Base-by-base conservation (phyloP, 352 stramenopile genomes). In the Phytophthora foliorum region DNA sequence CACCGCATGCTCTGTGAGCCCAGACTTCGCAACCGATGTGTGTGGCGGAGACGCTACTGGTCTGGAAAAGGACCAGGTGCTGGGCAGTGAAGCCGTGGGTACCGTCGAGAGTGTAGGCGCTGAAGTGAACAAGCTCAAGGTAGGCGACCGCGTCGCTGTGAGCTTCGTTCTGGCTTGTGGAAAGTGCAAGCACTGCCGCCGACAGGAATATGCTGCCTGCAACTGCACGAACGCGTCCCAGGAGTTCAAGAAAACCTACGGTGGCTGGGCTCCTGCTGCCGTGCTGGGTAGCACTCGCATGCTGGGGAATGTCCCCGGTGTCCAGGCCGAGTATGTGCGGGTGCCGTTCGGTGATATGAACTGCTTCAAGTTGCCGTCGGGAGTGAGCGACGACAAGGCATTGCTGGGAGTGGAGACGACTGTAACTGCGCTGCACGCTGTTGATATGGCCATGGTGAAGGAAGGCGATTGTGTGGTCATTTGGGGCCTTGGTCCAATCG, bases 271-370 rank as follows among this genome's bases (percentile, higher is more conserved):
- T 21, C 78, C 82, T 14, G 82, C 82, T 11, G 84, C 84, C 4
- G 67, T 93, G 32, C 88, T 93, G 22, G 87, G 87, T 2, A 76
- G 67, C 27, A 82, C 77, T 4, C 75, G 76, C 6, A 63, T 91
- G 74, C 46, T 86, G 27, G 81, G 78, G 61, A 89, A 87, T 52
- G 63, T 91, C 5, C 84, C 85, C 0, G 88, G 88, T 49, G 80
- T 84, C 22, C 82, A 93, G 55, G 88, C 88, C 8, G 82, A 95
- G 77, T 93, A 78, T 46, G 82, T 93, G 14, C 82, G 86, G 22
- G 87, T 95, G 62, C 87, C 87, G 4, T 91, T 87, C 44, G 87
- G 66, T 4, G 87, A 95, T 29, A 51, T 80, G 22, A 95, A 92
- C 73, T 91, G 84, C 63, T 84, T 83, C 60, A 83, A 84, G 68